phyloP scores from a whole-genome alignment of 1,139 yeast genomes.

The Debaryomyces psychrophilus region DNA sequence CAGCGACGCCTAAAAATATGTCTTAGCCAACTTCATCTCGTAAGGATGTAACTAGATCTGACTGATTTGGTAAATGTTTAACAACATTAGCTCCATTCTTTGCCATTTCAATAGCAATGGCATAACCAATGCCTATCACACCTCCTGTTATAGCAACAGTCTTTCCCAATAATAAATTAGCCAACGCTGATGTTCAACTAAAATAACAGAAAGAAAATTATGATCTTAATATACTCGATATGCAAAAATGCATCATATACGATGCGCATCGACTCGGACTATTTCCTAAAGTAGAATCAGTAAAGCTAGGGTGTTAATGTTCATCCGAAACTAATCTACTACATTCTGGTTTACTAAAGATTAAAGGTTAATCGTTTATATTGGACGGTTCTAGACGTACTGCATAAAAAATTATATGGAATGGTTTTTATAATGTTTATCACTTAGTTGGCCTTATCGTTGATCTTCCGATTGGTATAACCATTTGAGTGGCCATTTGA shows the following conservation, averaged over 20 bases:
- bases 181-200: background rate
- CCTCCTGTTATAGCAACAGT: conserved; percentile 40
- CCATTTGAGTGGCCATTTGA: background rate
- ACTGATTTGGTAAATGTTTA: conserved; percentile 21
- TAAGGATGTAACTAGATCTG: conserved; percentile 19
- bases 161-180: conserved; percentile 24
- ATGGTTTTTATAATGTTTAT: background rate
- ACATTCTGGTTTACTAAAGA: too few relatives aligned
- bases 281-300: background rate
- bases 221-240: background rate
- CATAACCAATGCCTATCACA: conserved; percentile 42
- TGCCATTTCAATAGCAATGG: conserved; percentile 37
- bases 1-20: conserved; percentile 32
- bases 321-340: background rate
- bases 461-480: background rate
- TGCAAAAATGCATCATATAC: background rate
- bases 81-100: conserved; percentile 24
- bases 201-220: background rate
- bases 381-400: background rate
- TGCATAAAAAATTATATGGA: too few relatives aligned
- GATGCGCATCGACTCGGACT: background rate
- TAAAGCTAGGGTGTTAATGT: background rate
- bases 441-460: background rate
- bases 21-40: conserved; percentile 21
- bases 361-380: background rate